Evolutionary conservation across 148 eudicot genomes (phyloP).

Genomic region (Arbutus unedo): DNA sequence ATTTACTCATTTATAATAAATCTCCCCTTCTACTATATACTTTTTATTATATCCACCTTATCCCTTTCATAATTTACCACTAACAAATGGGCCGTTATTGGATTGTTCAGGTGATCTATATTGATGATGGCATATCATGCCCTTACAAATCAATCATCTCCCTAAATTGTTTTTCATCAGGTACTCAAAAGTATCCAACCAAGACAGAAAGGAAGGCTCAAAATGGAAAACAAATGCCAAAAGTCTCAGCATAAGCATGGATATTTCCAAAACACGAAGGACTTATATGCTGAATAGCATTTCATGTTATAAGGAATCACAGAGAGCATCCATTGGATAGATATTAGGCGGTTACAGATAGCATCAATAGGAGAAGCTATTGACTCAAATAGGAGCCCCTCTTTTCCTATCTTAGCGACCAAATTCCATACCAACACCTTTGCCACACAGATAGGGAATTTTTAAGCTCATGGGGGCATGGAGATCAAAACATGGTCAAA

Average conservation of each 20-base stretch:
- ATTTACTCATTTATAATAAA: too few species aligned
- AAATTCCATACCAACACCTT: neutral
- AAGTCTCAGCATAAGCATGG: neutral
- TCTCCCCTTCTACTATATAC: too few species aligned
- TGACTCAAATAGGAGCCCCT: neutral
- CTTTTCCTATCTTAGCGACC: neutral
- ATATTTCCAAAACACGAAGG: neutral
- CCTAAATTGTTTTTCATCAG: neutral
- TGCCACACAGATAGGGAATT: neutral
- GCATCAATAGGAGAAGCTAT: neutral
- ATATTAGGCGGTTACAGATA: neutral
- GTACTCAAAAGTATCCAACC: neutral
- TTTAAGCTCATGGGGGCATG: neutral
- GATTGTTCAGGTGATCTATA: neutral
- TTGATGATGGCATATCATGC: neutral
- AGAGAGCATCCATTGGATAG: neutral
- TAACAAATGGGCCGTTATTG: too few species aligned
- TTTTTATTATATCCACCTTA: too few species aligned
- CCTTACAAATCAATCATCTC: neutral
- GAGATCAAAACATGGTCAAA: slow-evolving; percentile 2
- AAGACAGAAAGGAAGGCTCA: neutral
- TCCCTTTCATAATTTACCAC: too few species aligned
- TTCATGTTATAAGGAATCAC: neutral
- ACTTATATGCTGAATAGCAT: neutral
- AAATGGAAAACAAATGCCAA: neutral